Percentiles rank a stretch among this genome's conserved stretches.
phyloP scores from a whole-genome alignment of 2,329 filamentous ascomycete species.

The Cercospora beticola region DNA sequence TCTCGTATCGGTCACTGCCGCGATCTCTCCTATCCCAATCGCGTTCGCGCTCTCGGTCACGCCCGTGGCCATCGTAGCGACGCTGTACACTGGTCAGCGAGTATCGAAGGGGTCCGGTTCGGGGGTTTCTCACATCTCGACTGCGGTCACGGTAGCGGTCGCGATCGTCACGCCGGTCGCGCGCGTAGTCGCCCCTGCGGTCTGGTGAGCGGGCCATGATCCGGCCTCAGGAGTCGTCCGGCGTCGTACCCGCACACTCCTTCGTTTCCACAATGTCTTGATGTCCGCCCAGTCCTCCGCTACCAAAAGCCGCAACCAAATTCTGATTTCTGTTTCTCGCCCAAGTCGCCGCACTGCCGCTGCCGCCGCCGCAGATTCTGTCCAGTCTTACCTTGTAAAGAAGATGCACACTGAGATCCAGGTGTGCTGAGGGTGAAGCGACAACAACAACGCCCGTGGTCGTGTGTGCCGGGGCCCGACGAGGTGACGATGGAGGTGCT shows the following conservation, averaged over 20 bases:
- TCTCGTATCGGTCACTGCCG: slow-evolving; percentile 20
- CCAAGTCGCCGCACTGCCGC: neutral
- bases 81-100: slow-evolving; percentile 16
- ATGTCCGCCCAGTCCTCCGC: neutral
- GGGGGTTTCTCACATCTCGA: slow-evolving; percentile 6
- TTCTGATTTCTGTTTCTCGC: neutral
- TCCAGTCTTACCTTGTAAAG: slow-evolving; percentile 1
- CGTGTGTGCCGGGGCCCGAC: neutral
- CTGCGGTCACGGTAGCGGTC: slow-evolving; percentile 29
- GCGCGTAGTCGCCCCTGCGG: slow-evolving; percentile 27
- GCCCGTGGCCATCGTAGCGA: slow-evolving; percentile 10
- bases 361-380: neutral
- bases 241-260: slow-evolving; percentile 13
- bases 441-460: neutral
- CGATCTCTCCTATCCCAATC: slow-evolving; percentile 25
- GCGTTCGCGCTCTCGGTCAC: slow-evolving; percentile 24
- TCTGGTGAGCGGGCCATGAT: slow-evolving; percentile 30
- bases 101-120: neutral
- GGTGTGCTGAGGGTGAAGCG: neutral
- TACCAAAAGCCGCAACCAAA: neutral
- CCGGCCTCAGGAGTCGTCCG: slow-evolving; percentile 16
- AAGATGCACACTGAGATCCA: neutral
- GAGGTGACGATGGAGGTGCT: neutral
- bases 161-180: slow-evolving; percentile 22
- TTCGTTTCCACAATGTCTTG: neutral